Evolutionary conservation across 1,139 yeast genomes (phyloP).

Genomic region (Sugiyamaella grinbergsii): DNA sequence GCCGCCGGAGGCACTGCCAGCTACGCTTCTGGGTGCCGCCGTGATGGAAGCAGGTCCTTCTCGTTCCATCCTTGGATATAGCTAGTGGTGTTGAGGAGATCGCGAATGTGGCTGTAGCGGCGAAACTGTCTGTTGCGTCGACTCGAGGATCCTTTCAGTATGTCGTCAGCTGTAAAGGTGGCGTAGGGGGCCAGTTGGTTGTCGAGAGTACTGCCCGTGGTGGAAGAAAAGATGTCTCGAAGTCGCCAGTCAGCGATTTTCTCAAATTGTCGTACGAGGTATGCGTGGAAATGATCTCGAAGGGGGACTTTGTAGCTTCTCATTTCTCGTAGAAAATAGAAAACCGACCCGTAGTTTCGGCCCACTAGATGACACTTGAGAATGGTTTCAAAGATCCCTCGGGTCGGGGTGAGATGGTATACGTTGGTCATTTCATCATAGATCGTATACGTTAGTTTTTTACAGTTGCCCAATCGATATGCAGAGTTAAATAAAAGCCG

Average conservation of each 20-base stretch:
- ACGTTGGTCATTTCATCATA: slow-evolving; percentile 31
- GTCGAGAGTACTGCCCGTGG: slow-evolving; percentile 4
- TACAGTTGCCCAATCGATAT: slow-evolving; percentile 37
- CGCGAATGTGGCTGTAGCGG: slow-evolving; percentile 28
- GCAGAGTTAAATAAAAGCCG: slow-evolving; percentile 36
- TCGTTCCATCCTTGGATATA: slow-evolving; percentile 29
- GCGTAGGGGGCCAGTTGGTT: slow-evolving; percentile 17
- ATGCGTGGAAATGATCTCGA: slow-evolving; percentile 29
- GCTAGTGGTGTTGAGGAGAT: slow-evolving; percentile 26
- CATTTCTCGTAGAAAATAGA: slow-evolving; percentile 37
- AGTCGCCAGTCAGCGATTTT: slow-evolving; percentile 22
- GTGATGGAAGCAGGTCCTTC: neutral
- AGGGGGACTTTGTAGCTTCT: slow-evolving; percentile 25
- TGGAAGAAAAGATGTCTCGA: slow-evolving; percentile 16
- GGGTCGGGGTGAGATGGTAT: slow-evolving; percentile 26
- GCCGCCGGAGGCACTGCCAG: too few relatives aligned
- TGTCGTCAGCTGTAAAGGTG: slow-evolving; percentile 27
- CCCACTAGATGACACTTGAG: slow-evolving; percentile 38
- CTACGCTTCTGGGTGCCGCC: neutral
- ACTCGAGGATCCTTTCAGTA: slow-evolving; percentile 21
- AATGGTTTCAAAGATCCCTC: slow-evolving; percentile 35
- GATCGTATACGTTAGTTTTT: slow-evolving; percentile 35
- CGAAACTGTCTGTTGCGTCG: slow-evolving; percentile 1
- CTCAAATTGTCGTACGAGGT: slow-evolving; percentile 26
- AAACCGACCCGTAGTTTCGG: slow-evolving; percentile 25